Evolutionary conservation across 2,329 filamentous ascomycete genomes (phyloP), one percentile per base, ranked within the genome.

Genomic region (Pseudogymnoascus sp.): DNA sequence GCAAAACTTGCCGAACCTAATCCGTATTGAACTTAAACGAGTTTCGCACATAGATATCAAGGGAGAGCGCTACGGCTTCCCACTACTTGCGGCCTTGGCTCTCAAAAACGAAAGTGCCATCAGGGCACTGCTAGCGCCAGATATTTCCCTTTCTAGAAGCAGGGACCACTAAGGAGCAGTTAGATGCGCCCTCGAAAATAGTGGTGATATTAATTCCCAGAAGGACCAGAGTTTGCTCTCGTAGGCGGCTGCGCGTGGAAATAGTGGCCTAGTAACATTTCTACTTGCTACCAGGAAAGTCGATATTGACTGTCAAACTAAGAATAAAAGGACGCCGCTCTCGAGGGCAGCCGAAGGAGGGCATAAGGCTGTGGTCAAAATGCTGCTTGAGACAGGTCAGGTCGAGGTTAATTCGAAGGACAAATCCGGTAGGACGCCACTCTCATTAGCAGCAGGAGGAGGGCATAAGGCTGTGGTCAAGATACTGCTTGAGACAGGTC

Each of bases 1-100:
- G 43, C 62, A 63, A 50, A 62, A 61, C 65, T 37, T 63, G 57
- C 22, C 64, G 33, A 60, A 36, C 20, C 60, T 61, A 9, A 64
- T 63, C 38, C 67, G 64, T 61, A 67, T 69, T 9, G 60, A 63
- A 57, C 63, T 70, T 11, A 60, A 66, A 25, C 64, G 36, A 0
- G 39, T 62, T 3, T 63, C 60, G 0, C 68, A 62, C 36, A 61
- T 72, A 43, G 64, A 70, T 0, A n/a, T 70, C 18, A 65, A 70
- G 57, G 11, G 58, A 25, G 71, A 74, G 54, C 68, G 70, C 8
- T 77, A 76, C 61, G 67, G 68, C 0, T 67, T 67, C 22, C 71
- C 74, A 25, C 18, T 77, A 1, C 71, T 76, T 37, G 74, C 74
- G 1, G 73, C 75, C 1, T 43, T 74, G 20, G 72, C 70, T 54